Percentiles rank a stretch among this genome's conserved stretches.
Evolutionary conservation across 306 rosid species (phyloP).

Genomic region (Cucurbita moschata): DNA sequence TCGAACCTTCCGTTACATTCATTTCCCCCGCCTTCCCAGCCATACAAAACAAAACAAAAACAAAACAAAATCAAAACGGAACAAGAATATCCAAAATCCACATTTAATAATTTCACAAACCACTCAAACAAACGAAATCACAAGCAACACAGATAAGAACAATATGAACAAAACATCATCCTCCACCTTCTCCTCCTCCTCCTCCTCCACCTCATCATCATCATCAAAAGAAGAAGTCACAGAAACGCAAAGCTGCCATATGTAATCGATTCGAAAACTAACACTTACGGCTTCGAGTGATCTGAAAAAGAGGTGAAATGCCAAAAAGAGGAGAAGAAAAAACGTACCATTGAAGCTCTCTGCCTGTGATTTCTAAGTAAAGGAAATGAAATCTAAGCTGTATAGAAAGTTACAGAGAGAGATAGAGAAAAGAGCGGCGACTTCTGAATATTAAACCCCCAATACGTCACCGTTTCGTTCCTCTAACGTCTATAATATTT

Average conservation of each 20-base stretch:
- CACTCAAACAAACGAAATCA: neutral
- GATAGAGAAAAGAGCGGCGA: constrained; percentile 31
- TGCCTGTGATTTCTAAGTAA: constrained; percentile 30
- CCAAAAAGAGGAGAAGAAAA: neutral
- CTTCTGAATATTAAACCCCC: constrained; percentile 26
- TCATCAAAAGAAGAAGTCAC: neutral
- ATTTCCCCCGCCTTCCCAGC: constrained; percentile 18
- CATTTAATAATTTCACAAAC: constrained; percentile 6
- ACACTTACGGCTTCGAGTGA: neutral
- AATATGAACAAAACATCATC: neutral
- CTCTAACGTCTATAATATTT: constrained; percentile 24
- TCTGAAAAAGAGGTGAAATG: constrained; percentile 8
- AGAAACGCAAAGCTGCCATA: neutral
- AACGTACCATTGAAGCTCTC: constrained; percentile 36
- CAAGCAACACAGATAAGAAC: neutral
- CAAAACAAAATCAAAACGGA: neutral
- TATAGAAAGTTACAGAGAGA: constrained; percentile 20
- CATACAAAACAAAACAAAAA: constrained; percentile 6
- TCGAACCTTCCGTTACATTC: constrained; percentile 16
- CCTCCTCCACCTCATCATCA: neutral
- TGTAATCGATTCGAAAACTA: constrained; percentile 9
- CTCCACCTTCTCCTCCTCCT: no score
- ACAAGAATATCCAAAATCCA: constrained; percentile 13
- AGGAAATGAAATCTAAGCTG: constrained; percentile 53
- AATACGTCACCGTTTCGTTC: constrained; percentile 39